Evolutionary conservation across 2,329 filamentous ascomycete species (phyloP), one percentile per base, ranked within the genome.

Genomic region (Alternaria infectoria): DNA sequence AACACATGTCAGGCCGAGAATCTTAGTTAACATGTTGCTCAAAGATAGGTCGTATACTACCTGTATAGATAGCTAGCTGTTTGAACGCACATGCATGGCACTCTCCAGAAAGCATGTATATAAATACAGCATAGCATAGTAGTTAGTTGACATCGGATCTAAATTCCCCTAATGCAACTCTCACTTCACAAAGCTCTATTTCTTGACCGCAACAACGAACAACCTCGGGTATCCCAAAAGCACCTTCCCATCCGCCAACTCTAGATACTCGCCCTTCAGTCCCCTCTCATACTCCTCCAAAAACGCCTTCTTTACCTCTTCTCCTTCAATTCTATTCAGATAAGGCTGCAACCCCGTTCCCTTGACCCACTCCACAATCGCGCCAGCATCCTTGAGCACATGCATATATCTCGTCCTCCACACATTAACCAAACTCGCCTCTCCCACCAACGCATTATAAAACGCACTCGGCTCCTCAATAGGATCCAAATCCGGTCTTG

Each of bases 361-460:
- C 66, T 84, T 85, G 4, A 89, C 84, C 87, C 87, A 89, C 72
- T 88, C 86, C 6, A 89, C 83, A 45, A 89, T 85, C 1, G 80
- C 84, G 12, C 74, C 65, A 19, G 85, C 85, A 21, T 79, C 81
- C 3, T 81, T 77, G 60, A 89, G 71, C 1, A 83, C 74, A 72
- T 89, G 87, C 25, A 83, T 77, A 65, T 89, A 89, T 44, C 76
- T 72, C 1, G 85, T 86, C 46, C 84, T 81, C 85, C 87, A 89
- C 1, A 89, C 73, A 65, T 87, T 79, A 3, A 89, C 79, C 3
- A 83, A 30, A 9, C 9, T 19, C 1, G 69, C 70, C n/a, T 55
- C 2, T 17, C 82, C 82, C 0, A 75, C 78, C 3, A 89, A 71
- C 1, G 79, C 79, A 59, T 88, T 78, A 71, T 88, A 88, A 4